Evolutionary conservation across 2,329 filamentous ascomycete genomes (phyloP).

Genomic region (Cadophora sp.): DNA sequence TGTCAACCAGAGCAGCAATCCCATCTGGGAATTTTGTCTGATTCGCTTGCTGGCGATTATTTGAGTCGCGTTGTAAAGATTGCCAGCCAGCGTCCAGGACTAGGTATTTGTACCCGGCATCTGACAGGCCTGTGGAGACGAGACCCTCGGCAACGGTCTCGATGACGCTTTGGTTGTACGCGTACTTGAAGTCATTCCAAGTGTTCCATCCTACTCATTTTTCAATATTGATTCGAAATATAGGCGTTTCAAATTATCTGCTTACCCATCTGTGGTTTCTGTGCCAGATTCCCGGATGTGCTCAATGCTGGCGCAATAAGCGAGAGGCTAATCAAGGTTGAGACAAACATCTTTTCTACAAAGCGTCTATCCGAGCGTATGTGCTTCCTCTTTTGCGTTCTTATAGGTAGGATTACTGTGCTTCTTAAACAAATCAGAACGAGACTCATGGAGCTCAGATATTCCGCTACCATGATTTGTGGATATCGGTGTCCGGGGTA

Average conservation of each 20-base stretch:
- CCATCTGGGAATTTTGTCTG: neutral
- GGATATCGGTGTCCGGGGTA: neutral
- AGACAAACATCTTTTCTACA: neutral
- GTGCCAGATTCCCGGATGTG: neutral
- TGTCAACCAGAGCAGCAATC: neutral
- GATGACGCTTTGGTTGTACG: constrained; percentile 55
- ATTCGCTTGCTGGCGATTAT: neutral
- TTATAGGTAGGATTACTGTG: neutral
- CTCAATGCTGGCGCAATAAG: neutral
- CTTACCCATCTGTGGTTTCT: constrained; percentile 28
- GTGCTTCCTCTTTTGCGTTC: neutral
- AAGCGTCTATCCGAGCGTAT: neutral
- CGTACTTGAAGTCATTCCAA: constrained; percentile 58
- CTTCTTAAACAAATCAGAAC: neutral
- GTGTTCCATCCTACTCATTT: constrained; percentile 57
- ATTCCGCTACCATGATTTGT: neutral
- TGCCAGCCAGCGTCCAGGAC: neutral
- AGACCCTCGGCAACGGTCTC: constrained; percentile 53
- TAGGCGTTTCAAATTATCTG: constrained; percentile 49
- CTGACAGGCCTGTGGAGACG: constrained; percentile 53
- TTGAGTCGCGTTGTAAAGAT: neutral
- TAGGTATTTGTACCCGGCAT: constrained; percentile 47
- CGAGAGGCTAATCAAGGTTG: neutral
- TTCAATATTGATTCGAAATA: constrained; percentile 47
- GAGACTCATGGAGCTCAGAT: neutral